Conservation (phyloP, 2,329 filamentous ascomycete genomes). For the Cyphellophora europaea region DNA sequence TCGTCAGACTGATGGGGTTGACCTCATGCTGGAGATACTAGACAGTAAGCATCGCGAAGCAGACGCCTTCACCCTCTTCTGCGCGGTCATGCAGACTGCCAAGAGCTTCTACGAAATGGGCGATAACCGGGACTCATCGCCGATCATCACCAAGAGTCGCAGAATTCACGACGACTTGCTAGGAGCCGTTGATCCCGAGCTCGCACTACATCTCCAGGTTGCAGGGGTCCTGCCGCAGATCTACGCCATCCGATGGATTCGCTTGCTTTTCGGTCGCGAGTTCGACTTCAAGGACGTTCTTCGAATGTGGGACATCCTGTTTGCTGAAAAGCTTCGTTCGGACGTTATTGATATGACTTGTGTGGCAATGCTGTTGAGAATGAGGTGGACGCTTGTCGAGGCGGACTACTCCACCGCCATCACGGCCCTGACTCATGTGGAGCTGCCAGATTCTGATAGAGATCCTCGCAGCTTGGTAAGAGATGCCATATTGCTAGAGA, state of each 20-base stretch:
- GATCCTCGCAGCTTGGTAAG: slow-evolving; percentile 72
- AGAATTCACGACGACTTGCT: slow-evolving; percentile 79
- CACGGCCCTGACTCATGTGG: slow-evolving; percentile 75
- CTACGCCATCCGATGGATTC: slow-evolving; percentile 92
- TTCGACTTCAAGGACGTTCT: slow-evolving; percentile 82
- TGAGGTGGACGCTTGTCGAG: slow-evolving; percentile 79
- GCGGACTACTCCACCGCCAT: slow-evolving; percentile 82
- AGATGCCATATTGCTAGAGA: slow-evolving; percentile 58
- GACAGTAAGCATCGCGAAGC: slow-evolving; percentile 73
- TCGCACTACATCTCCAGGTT: slow-evolving; percentile 68
- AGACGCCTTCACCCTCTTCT: slow-evolving; percentile 80
- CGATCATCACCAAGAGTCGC: slow-evolving; percentile 77
- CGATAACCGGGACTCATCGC: slow-evolving; percentile 43
- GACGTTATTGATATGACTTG: slow-evolving; percentile 85
- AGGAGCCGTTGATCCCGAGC: slow-evolving; percentile 68
- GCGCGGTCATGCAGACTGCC: slow-evolving; percentile 75
- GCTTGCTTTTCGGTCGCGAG: slow-evolving; percentile 84
- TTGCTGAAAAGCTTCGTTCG: slow-evolving; percentile 72
- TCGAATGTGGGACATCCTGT: slow-evolving; percentile 80
- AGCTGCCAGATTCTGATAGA: slow-evolving; percentile 47
- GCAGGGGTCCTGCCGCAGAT: slow-evolving; percentile 94
- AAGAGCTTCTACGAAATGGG: slow-evolving; percentile 78
- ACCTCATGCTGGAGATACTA: slow-evolving; percentile 55
- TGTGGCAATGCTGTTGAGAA: slow-evolving; percentile 82
- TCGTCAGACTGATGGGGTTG: slow-evolving; percentile 29